phyloP scores from a whole-genome alignment of 2,329 filamentous ascomycete species.

The Fusarium paranaense region DNA sequence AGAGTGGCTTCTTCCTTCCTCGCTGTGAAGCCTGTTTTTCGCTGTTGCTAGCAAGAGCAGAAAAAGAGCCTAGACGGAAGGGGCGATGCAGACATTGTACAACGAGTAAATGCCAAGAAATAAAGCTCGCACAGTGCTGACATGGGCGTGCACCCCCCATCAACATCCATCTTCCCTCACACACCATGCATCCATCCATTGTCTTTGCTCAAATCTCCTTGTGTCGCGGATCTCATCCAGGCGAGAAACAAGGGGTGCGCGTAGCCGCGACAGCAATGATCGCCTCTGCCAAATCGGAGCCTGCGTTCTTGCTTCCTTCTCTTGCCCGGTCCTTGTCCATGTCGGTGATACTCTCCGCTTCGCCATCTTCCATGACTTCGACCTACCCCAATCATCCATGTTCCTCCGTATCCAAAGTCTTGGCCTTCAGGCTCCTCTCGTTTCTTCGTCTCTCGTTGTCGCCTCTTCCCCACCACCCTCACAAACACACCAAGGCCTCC shows the following conservation, averaged over 20 bases:
- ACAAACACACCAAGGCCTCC: background rate
- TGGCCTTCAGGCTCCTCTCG: slow-evolving; percentile 30
- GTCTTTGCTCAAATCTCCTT: slow-evolving; percentile 16
- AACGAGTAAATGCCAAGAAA: background rate
- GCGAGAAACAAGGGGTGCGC: slow-evolving; percentile 32
- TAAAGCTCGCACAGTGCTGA: background rate
- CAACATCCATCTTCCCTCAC: background rate
- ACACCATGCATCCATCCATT: slow-evolving; percentile 1
- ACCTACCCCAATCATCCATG: slow-evolving; percentile 40
- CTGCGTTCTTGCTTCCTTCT: slow-evolving; percentile 20
- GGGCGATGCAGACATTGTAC: background rate
- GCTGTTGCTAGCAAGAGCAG: background rate
- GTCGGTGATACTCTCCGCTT: slow-evolving; percentile 21
- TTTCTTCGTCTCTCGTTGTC: slow-evolving; percentile 2
- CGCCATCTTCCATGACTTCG: slow-evolving; percentile 20
- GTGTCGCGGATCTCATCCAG: slow-evolving; percentile 9
- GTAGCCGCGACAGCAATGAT: slow-evolving; percentile 25
- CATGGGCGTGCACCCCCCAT: background rate
- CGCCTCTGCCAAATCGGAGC: slow-evolving; percentile 26
- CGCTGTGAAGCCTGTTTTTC: slow-evolving; percentile 2
- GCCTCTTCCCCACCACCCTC: slow-evolving; percentile 24
- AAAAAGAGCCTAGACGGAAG: background rate
- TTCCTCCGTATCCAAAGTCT: slow-evolving; percentile 38
- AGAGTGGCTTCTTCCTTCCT: background rate
- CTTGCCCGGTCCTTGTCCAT: slow-evolving; percentile 20